phyloP scores from a whole-genome alignment of 1,284 basidiomycete species.

The Fistulina hepatica region DNA sequence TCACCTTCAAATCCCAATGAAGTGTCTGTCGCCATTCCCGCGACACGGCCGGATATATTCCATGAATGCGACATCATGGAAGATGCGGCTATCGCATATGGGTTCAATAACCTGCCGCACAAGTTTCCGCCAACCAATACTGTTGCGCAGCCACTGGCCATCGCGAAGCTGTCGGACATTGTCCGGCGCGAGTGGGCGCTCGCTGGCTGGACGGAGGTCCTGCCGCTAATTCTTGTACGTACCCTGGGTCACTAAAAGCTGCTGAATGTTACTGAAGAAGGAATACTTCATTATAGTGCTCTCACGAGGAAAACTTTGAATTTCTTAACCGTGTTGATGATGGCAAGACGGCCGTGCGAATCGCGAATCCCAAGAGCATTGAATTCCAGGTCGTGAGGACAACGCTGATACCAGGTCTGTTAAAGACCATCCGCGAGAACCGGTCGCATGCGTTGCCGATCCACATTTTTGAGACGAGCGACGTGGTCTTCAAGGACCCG shows the following conservation, averaged over 20 bases:
- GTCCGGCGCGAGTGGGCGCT: conserved; percentile 86
- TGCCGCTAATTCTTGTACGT: conserved; percentile 85
- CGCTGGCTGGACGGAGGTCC: conserved; percentile 91
- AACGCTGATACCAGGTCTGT: conserved; percentile 86
- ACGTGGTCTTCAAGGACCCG: conserved; percentile 85
- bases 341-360: conserved; percentile 72
- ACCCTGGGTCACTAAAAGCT: conserved; percentile 1
- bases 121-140: conserved; percentile 93
- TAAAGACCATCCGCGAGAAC: conserved; percentile 97
- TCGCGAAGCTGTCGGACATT: conserved; percentile 88
- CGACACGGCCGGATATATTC: conserved; percentile 92
- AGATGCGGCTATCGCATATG: conserved; percentile 95
- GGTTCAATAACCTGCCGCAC: conserved; percentile 92
- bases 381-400: conserved; percentile 99
- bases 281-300: conserved; percentile 54
- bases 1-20: conserved; percentile 47
- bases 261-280: conserved; percentile 6
- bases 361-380: conserved; percentile 94
- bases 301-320: conserved; percentile 95
- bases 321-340: conserved; percentile 85
- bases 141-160: conserved; percentile 83
- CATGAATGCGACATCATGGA: conserved; percentile 99
- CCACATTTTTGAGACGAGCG: conserved; percentile 89
- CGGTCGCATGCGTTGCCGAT: conserved; percentile 88
- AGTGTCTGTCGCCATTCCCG: conserved; percentile 70